These are phyloP conservation scores for Neltuma alba DNA, from an alignment of 306 rosid species.

Conservation along the genomic window DNA sequence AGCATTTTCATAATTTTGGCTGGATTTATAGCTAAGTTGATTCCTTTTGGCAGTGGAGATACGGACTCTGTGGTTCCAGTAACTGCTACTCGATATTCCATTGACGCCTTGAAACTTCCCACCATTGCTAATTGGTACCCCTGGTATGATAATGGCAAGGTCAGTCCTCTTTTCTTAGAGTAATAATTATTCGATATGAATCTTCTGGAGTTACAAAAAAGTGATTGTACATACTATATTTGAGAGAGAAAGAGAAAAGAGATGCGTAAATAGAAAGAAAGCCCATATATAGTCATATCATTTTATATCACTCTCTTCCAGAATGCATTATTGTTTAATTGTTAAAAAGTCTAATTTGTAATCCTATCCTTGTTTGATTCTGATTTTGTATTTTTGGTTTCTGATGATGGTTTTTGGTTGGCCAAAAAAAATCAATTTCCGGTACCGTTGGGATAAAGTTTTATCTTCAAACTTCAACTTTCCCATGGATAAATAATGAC, in stretches of 20 bases:
- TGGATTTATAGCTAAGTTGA: not conserved
- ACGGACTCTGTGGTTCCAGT: slow-evolving; percentile 90
- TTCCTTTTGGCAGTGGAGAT: slow-evolving; percentile 65
- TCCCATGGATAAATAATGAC: not conserved
- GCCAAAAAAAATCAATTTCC: not conserved
- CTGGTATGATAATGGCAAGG: slow-evolving; percentile 88
- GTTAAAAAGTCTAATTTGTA: not conserved
- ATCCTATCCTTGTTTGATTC: not conserved
- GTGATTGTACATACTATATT: not conserved
- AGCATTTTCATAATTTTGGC: not conserved
- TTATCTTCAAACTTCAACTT: not conserved
- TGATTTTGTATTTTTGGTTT: not conserved
- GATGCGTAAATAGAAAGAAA: not conserved
- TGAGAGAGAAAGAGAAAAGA: not conserved
- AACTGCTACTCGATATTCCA: slow-evolving; percentile 88
- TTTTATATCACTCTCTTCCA: not conserved
- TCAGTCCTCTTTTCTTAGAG: slow-evolving; percentile 47
- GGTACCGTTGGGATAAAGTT: not conserved
- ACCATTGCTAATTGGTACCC: slow-evolving; percentile 84
- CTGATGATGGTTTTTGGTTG: not conserved
- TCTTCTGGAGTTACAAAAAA: not conserved
- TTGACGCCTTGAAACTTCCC: slow-evolving; percentile 82
- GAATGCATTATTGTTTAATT: not conserved
- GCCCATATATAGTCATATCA: not conserved
- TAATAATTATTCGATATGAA: not conserved